Evolutionary conservation across 306 rosid genomes (phyloP).

Genomic region (Erythrophleum fordii): DNA sequence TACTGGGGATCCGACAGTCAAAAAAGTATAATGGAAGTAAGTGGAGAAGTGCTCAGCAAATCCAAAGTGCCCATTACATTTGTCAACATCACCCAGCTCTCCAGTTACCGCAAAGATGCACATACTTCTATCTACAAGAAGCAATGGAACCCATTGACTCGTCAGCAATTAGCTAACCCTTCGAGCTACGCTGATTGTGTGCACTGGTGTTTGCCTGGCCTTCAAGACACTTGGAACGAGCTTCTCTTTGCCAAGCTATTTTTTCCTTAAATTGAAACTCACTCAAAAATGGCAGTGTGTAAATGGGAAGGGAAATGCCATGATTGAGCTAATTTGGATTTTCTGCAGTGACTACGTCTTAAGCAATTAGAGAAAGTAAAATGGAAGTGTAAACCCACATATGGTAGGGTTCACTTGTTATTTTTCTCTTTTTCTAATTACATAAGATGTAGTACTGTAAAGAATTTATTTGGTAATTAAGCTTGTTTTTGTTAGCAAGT

Average conservation of each 20-base stretch:
- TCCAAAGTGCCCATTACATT: constrained; percentile 77
- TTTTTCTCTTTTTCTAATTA: no score
- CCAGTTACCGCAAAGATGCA: constrained; percentile 81
- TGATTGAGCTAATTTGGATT: no score
- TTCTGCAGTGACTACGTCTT: no score
- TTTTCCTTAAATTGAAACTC: constrained; percentile 51
- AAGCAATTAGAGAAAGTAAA: no score
- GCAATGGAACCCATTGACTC: constrained; percentile 85
- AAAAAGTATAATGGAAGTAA: constrained; percentile 83
- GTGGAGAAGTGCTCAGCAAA: constrained; percentile 66
- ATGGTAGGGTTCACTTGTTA: no score
- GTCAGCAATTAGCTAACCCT: constrained; percentile 83
- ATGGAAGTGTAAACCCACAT: no score
- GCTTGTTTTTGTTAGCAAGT: no score
- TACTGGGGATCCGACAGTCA: constrained; percentile 87
- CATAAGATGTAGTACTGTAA: no score
- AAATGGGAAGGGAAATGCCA: no score
- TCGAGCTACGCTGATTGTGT: constrained; percentile 88
- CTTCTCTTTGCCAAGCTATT: constrained; percentile 85
- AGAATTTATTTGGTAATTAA: no score
- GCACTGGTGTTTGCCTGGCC: constrained; percentile 99
- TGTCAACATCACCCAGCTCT: constrained; percentile 89
- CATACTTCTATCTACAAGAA: constrained; percentile 94
- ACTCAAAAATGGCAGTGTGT: no score
- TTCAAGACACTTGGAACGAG: constrained; percentile 99